Conservation (phyloP, 352 stramenopile species). For the Poterioochromonas sp. region DNA sequence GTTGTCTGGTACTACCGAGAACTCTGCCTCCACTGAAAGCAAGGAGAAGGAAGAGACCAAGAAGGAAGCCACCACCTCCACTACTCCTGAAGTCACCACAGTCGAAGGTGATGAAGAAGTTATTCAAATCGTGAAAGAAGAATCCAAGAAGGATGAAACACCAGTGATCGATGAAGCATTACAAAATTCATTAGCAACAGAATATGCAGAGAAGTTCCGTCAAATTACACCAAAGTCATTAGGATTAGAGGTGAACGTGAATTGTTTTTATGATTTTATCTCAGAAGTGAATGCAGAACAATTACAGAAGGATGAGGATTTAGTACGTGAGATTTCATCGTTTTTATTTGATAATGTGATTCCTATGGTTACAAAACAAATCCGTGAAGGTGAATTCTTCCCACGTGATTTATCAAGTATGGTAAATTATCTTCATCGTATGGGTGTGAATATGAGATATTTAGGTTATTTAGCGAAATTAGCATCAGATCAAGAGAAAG, state of each 20-base stretch:
- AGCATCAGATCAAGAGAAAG: constrained; percentile 63
- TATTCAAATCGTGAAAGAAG: constrained; percentile 51
- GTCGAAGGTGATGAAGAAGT: constrained; percentile 31
- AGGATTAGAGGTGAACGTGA: neutral
- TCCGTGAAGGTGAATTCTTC: constrained; percentile 58
- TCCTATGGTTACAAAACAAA: constrained; percentile 36
- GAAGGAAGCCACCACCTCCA: neutral
- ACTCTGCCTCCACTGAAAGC: neutral
- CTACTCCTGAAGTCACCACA: neutral
- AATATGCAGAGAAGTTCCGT: constrained; percentile 32
- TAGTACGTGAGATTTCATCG: constrained; percentile 35
- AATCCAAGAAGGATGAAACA: constrained; percentile 35
- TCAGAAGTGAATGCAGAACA: constrained; percentile 50
- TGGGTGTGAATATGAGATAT: constrained; percentile 86
- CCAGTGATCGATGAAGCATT: constrained; percentile 40
- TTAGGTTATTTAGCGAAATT: constrained; percentile 71
- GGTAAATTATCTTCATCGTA: constrained; percentile 66
- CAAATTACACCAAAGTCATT: neutral
- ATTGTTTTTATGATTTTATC: neutral
- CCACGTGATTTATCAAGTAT: constrained; percentile 67
- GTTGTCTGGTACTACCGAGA: neutral
- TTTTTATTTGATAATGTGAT: constrained; percentile 44
- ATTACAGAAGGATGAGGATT: constrained; percentile 55
- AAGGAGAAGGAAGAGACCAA: constrained; percentile 42
- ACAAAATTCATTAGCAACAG: constrained; percentile 48